Evolutionary conservation across 495 filamentous ascomycete genomes (phyloP).

Genomic region (Daldinia decipiens): DNA sequence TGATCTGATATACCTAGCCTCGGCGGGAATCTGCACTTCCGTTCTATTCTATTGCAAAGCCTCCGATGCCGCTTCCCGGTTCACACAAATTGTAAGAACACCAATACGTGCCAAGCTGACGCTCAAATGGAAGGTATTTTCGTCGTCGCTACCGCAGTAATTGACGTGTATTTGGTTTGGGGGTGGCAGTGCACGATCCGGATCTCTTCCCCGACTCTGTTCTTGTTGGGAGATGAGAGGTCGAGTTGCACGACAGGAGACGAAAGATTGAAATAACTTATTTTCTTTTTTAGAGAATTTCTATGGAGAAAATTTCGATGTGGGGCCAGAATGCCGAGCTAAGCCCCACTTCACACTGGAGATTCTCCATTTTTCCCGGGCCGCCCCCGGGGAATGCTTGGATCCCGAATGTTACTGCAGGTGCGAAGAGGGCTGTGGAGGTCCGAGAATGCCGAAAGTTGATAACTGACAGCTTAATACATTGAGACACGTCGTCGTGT

Average conservation of each 20-base stretch:
- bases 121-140: not conserved
- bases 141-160: not conserved
- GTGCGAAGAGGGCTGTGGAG: not conserved
- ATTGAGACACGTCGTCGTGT: too few species aligned
- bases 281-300: not conserved
- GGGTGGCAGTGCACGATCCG: conserved; percentile 28
- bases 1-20: conserved; percentile 1
- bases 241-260: conserved; percentile 29
- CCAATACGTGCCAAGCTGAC: not conserved
- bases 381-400: conserved; percentile 14
- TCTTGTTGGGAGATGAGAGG: not conserved
- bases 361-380: conserved; percentile 4
- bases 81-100: not conserved
- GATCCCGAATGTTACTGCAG: not conserved
- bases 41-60: conserved; percentile 18
- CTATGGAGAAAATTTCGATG: conserved; percentile 14
- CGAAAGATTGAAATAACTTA: not conserved
- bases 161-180: conserved; percentile 1
- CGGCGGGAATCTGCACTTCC: not conserved
- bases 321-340: conserved; percentile 11
- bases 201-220: not conserved
- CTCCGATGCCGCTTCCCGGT: not conserved
- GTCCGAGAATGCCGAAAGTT: not conserved
- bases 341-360: conserved; percentile 15
- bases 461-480: not conserved